Base-by-base conservation (phyloP, 83 land plant species). In the Thuja plicata region DNA sequence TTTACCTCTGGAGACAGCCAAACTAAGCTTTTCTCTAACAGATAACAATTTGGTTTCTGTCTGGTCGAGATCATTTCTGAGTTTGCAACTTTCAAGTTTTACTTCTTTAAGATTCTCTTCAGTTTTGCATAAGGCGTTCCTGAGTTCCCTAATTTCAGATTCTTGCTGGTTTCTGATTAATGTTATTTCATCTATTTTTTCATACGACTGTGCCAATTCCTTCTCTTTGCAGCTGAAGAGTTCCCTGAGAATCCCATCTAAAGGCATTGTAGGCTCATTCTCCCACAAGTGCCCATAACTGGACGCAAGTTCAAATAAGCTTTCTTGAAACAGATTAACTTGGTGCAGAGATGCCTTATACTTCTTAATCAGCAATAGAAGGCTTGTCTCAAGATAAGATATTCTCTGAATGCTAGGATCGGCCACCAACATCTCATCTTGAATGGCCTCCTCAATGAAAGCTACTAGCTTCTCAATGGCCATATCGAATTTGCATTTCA, bases 41-140 rank as follows among this genome's bases (percentile, higher is more conserved):
- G 91, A 88, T 15, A 87, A 78, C 82, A 89, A 88, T 89, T 89
- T 95, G 12, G 27, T 90, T 89, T 91, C 96, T 73, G 93, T 91
- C 90, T 94, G 95, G 78, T 93, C 92, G 76, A 96, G 92, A 71
- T 94, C 98, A 35, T n/a, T 37, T 62, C 89, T 92, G 62, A 89
- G 54, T 66, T 91, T 92, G 32, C 79, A 89, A 21, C 83, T 87
- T 74, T 95, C 92, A 30, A 85, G 86, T 80, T 88, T 91, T 43
- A 88, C 62, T 19, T 2, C 88, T 34, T 90, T 91, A 48, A 90
- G 85, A n/a, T 78, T 87, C 40, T 37, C 87, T 78, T 87, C 94
- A 38, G 70, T 48, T 12, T 86, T 88, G 13, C 87, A 89, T 24
- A 92, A 76, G 37, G 90, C 74, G 38, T 90, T 92, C 3, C 88